Percentiles rank a stretch among this genome's conserved stretches.
phyloP scores from a whole-genome alignment of 2,329 filamentous ascomycete species.

The Cytospora leucostoma region DNA sequence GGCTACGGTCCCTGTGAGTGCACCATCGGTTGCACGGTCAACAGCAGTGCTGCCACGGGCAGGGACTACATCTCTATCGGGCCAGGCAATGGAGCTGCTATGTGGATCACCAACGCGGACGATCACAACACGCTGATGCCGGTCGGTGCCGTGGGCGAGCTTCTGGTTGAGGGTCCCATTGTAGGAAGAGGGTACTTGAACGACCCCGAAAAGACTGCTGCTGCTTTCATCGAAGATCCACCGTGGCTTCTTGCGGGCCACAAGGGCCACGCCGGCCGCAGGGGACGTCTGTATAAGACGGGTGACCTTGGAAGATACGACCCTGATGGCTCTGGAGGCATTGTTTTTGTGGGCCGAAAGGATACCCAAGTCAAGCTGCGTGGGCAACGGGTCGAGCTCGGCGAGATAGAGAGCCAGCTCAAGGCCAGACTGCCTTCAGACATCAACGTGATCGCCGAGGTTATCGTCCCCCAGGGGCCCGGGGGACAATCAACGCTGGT shows the following conservation, averaged over 20 bases:
- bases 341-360: slow-evolving; percentile 53
- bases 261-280: slow-evolving; percentile 35
- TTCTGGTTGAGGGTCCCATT: slow-evolving; percentile 46
- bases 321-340: slow-evolving; percentile 38
- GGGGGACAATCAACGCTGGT: slow-evolving; percentile 34
- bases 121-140: slow-evolving; percentile 35
- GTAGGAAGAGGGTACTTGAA: slow-evolving; percentile 54
- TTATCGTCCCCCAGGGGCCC: slow-evolving; percentile 39
- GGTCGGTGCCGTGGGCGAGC: slow-evolving; percentile 38
- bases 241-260: slow-evolving; percentile 36
- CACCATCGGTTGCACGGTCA: slow-evolving; percentile 44
- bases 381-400: slow-evolving; percentile 59
- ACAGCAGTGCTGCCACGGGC: slow-evolving; percentile 31
- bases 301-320: slow-evolving; percentile 50
- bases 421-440: slow-evolving; percentile 41
- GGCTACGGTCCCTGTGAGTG: slow-evolving; percentile 58
- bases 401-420: slow-evolving; percentile 48
- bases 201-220: slow-evolving; percentile 37
- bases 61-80: slow-evolving; percentile 33
- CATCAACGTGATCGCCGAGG: slow-evolving; percentile 48
- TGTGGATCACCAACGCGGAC: slow-evolving; percentile 35
- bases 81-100: slow-evolving; percentile 31
- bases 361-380: slow-evolving; percentile 62
- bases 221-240: slow-evolving; percentile 34
- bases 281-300: slow-evolving; percentile 49